Percentiles rank a stretch among this genome's conserved stretches.
phyloP scores from a whole-genome alignment of 257 asterid species.

The Coffea canephora region DNA sequence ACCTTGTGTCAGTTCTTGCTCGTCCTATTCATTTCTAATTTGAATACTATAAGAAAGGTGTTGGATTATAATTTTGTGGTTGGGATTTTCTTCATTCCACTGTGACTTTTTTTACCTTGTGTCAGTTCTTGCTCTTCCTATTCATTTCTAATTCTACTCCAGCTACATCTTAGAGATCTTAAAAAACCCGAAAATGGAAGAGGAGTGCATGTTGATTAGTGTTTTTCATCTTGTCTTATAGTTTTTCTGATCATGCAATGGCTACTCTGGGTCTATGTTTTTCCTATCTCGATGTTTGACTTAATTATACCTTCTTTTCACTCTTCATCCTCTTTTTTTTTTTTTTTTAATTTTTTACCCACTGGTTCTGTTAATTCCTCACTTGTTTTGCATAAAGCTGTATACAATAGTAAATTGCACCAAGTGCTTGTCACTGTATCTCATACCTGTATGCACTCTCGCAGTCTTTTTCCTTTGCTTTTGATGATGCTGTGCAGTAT shows the following conservation, averaged over 20 bases:
- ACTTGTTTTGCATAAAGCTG: not conserved
- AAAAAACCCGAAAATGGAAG: too few relatives aligned
- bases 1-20: not conserved
- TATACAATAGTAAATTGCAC: not conserved
- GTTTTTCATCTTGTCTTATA: not conserved
- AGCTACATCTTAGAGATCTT: not conserved
- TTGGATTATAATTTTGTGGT: too few relatives aligned
- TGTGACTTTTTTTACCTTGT: not conserved
- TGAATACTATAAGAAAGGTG: too few relatives aligned
- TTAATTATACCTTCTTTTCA: not conserved
- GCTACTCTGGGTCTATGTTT: not conserved
- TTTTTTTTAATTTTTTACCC: too few relatives aligned
- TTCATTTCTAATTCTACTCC: slow-evolving; percentile 3
- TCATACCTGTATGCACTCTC: not conserved
- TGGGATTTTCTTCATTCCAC: too few relatives aligned
- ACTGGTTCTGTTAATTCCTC: not conserved
- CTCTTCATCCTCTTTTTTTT: not conserved
- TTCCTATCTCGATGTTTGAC: not conserved
- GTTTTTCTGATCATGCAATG: not conserved
- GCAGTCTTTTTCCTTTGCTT: not conserved
- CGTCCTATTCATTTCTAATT: not conserved
- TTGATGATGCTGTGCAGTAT: not conserved
- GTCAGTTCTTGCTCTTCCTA: not conserved
- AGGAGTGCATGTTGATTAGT: not conserved
- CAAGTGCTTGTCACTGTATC: not conserved